phyloP scores from a whole-genome alignment of 148 eudicot genomes.

The Pouteria glomerata region DNA sequence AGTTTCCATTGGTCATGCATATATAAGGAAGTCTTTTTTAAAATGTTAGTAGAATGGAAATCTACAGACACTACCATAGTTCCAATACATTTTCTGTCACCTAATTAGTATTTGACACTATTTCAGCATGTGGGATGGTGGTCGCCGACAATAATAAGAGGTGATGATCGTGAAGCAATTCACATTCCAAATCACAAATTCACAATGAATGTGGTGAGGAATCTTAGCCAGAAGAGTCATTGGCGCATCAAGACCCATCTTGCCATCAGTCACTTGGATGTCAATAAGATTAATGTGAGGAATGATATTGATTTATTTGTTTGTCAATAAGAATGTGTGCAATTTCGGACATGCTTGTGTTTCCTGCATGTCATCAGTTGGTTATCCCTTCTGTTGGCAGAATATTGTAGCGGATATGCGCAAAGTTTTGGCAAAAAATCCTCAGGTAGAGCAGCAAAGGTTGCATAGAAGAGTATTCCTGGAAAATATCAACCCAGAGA shows the following conservation, averaged over 20 bases:
- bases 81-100: background rate
- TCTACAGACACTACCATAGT: background rate
- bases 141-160: conserved; percentile 86
- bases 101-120: background rate
- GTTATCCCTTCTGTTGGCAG: conserved; percentile 26
- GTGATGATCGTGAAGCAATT: conserved; percentile 90
- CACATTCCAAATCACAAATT: conserved; percentile 87
- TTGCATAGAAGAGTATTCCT: conserved; percentile 77
- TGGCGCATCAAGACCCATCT: conserved; percentile 87
- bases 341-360: background rate
- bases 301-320: background rate
- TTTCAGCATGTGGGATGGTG: conserved; percentile 86
- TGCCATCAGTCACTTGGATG: conserved; percentile 77
- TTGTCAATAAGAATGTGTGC: background rate
- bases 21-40: background rate
- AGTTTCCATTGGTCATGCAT: background rate
- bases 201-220: conserved; percentile 72
- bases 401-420: conserved; percentile 93
- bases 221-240: conserved; percentile 80
- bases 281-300: conserved; percentile 71
- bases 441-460: conserved; percentile 80
- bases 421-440: conserved; percentile 83
- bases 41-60: background rate
- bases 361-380: conserved; percentile 5
- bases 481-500: conserved; percentile 65